Evolutionary conservation across 2,329 filamentous ascomycete genomes (phyloP), one percentile per base, ranked within the genome.

Genomic region (Microascus cirrosus): DNA sequence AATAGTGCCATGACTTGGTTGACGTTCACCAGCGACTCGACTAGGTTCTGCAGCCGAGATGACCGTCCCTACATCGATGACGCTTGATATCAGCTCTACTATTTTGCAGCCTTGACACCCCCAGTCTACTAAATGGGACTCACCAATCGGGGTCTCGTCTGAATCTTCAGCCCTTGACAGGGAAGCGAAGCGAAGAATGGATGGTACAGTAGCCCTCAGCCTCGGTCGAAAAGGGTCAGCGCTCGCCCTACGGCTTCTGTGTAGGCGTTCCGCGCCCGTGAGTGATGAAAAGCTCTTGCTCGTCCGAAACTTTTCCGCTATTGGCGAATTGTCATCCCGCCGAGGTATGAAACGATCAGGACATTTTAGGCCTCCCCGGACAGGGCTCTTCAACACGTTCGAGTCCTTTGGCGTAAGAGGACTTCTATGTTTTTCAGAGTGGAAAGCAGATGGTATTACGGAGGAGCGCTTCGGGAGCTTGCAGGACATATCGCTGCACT

Each of bases 291-390:
- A 36, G 32, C 42, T 55, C 25, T 55, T 55, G 45, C 42, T 45
- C 13, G 53, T 45, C 32, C 51, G 22, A 28, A 55, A 32, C 45
- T 53, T 59, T 20, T 59, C 53, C 2, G 48, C 34, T 20, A 52
- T 34, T n/a, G 57, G 54, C 18, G 53, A 55, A 10, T 55, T 34
- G 18, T 35, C 20, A 42, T 59, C 42, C 20, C 57, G 53, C 32
- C 24, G 48, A 12, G 57, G 57, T 39, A 59, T 59, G 13, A 59
- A 59, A 13, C 57, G 42, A 39, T 59, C 57, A 18, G 53, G 57
- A 10, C 15, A 54, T 28, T 51, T 54, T 32, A 50, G 25, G 11
- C 52, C 24, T 13, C 42, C 32, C 2, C 28, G 28, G 48, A n/a
- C 34, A 22, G 45, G 35, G 25, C 32, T 57, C 48, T 34, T 53